Evolutionary conservation across 192 early-diverging fungal species (phyloP).

Genomic region (Umbelopsis sp.): DNA sequence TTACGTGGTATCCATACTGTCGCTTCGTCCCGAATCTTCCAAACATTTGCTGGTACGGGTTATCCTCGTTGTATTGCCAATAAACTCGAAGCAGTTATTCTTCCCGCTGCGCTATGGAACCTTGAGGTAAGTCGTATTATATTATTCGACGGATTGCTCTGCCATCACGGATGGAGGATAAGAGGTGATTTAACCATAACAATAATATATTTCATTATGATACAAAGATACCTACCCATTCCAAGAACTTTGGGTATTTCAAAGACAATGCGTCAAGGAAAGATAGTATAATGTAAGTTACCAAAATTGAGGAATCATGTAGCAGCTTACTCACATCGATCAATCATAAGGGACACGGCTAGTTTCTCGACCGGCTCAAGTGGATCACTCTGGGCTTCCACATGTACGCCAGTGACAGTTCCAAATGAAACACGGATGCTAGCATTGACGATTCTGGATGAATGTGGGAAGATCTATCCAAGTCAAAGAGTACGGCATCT

Average conservation of each 20-base stretch:
- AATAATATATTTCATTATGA: neutral
- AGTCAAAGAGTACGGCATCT: neutral
- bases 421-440: slow-evolving; percentile 1
- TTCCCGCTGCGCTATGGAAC: slow-evolving; percentile 7
- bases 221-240: neutral
- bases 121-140: neutral
- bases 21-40: neutral
- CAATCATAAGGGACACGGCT: neutral
- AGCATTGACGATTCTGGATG: neutral
- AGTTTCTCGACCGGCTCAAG: slow-evolving; percentile 3
- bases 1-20: slow-evolving; percentile 3
- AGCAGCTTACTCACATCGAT: neutral
- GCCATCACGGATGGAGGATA: neutral
- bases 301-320: neutral
- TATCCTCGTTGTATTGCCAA: neutral
- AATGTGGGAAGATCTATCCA: neutral
- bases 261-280: neutral
- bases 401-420: neutral
- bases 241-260: neutral
- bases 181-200: neutral
- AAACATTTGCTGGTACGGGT: neutral
- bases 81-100: neutral
- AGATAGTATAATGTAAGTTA: neutral
- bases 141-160: too few relatives aligned
- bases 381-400: neutral